Evolutionary conservation across 805 yeast genomes (phyloP).

Genomic region (Myxozyma udenii): DNA sequence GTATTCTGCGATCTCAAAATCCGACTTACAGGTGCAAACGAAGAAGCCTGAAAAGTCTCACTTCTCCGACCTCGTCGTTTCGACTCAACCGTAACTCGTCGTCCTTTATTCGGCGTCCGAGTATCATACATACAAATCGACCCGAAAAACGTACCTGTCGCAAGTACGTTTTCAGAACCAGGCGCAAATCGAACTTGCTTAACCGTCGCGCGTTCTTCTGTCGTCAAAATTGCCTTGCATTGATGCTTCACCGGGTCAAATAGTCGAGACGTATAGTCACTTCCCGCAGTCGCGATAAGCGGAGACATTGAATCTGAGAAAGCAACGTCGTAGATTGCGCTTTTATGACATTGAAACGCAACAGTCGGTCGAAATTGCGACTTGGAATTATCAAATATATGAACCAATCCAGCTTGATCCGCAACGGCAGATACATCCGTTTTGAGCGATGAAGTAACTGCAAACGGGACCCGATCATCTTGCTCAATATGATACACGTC

Average conservation of each 20-base stretch:
- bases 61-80: too few relatives aligned
- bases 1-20: conserved; percentile 20
- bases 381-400: conserved; percentile 10
- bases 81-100: too few relatives aligned
- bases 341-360: conserved; percentile 18
- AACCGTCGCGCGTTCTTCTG: conserved; percentile 7
- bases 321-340: conserved; percentile 24
- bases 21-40: not conserved
- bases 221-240: conserved; percentile 12
- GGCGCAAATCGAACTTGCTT: conserved; percentile 24
- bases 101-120: too few relatives aligned
- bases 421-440: conserved; percentile 8
- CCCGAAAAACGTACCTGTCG: conserved; percentile 19
- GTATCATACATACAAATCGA: conserved; percentile 21
- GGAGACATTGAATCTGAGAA: conserved; percentile 13
- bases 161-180: not conserved
- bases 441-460: not conserved
- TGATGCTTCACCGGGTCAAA: conserved; percentile 16
- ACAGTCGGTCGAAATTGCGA: conserved; percentile 4
- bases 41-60: too few relatives aligned
- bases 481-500: not conserved
- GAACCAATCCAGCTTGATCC: conserved; percentile 23
- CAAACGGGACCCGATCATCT: not conserved
- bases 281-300: conserved; percentile 19
- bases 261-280: conserved; percentile 25